Base-by-base conservation (phyloP, 129 eudicot species). In the Gnaphalium uliginosum region DNA sequence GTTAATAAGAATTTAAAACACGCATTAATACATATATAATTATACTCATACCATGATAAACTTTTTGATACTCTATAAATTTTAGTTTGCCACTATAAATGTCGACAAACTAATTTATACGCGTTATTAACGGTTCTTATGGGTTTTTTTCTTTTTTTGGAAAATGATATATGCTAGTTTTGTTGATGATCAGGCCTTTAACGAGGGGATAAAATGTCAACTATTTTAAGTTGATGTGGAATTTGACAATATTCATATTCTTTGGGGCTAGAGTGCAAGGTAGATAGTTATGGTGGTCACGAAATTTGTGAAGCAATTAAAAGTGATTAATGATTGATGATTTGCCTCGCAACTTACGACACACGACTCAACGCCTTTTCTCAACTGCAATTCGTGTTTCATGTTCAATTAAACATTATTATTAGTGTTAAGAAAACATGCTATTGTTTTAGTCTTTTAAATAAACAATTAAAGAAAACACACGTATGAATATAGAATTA, bases 321-420 rank as follows among this genome's bases (percentile, higher is more conserved):
- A 5, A 58, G 30, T 58, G 64, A 58, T 19, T 57, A 1, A 50
- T 58, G 27, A 72, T 50, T 65, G 19, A 35, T 64, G 24, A 76
- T 76, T 76, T 76, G 68, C 75, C 74, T 35, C 18, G 29, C 68
- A 76, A 76, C 73, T 76, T 76, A 76, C 74, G 18, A 76, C 39
- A 76, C 66, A 76, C 57, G 56, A 50, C 56, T 62, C 56, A 26
- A 22, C 41, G 51, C 63, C 62, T 50, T 76, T 76, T 66, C 74
- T 66, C 67, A 76, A 76, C 80, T 25, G 9, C 74, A 66, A 76
- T 35, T 66, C 66, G 74, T 75, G 79, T 75, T 51, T 11, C 39
- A 66, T 76, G 67, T 39, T 33, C 66, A 76, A 65, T 75, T 8
- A n/a, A n/a, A 29, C 2, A 2, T 27, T 1, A 27, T 27, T 19